A percentile compares a stretch with the other conserved stretches of the same genome.
These are phyloP conservation scores for Carex kokanica DNA, from an alignment of 176 grass and related monocot genomes.

Conservation along the genomic window DNA sequence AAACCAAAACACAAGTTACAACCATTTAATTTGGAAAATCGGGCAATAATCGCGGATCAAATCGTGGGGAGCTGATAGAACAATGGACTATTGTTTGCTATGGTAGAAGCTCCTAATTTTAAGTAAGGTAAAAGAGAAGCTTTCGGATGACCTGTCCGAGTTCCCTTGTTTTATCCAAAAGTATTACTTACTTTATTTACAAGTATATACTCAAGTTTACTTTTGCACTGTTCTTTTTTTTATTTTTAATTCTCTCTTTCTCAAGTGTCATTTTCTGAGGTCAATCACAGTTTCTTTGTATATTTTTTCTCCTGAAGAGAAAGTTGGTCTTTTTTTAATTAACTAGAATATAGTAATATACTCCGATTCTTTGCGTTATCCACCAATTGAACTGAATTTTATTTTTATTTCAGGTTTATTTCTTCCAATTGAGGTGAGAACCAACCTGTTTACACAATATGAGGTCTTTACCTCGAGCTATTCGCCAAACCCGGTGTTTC, in stretches of 20 bases:
- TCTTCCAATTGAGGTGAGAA: conserved; percentile 14
- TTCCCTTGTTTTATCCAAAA: not conserved
- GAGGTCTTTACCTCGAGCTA: conserved; percentile 50
- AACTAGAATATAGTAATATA: not conserved
- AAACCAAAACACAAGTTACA: no score
- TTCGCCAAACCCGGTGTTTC: conserved; percentile 42
- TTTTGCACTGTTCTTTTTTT: not conserved
- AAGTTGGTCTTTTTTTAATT: conserved; percentile 12
- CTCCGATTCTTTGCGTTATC: not conserved
- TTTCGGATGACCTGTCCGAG: no score
- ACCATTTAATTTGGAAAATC: no score
- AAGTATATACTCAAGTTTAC: not conserved
- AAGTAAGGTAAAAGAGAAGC: not conserved
- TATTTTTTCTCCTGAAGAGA: not conserved
- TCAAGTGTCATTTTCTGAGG: not conserved
- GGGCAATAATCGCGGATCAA: no score
- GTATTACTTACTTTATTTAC: not conserved
- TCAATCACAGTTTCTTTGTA: not conserved
- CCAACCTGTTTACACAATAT: conserved; percentile 31
- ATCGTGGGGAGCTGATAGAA: no score
- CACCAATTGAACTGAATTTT: not conserved
- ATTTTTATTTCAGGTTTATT: conserved; percentile 16
- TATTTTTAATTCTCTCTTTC: not conserved
- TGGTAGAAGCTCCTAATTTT: not conserved
- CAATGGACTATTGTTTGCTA: not conserved